Evolutionary conservation across 805 yeast genomes (phyloP).

Genomic region (Torulaspora delbrueckii): DNA sequence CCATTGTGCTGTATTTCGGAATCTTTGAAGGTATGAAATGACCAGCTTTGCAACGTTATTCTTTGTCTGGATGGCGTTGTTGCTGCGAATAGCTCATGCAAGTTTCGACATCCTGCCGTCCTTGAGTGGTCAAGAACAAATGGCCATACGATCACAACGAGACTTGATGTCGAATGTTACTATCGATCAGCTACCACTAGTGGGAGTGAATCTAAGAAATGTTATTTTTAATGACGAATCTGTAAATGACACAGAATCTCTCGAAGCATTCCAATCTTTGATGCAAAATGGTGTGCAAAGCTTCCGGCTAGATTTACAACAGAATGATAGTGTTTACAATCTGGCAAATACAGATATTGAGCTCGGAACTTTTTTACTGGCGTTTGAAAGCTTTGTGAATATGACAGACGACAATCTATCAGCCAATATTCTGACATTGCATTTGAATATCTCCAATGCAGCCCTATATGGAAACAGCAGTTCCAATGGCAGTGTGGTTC

Average conservation of each 20-base stretch:
- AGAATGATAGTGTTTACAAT: conserved; percentile 41
- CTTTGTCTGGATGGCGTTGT: conserved; percentile 1
- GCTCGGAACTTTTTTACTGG: conserved; percentile 27
- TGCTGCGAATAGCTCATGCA: conserved; percentile 3
- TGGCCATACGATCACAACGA: conserved; percentile 44
- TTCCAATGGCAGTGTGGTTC: conserved; percentile 18
- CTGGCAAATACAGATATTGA: conserved; percentile 19
- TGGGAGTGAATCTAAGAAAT: conserved; percentile 39
- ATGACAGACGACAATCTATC: conserved; percentile 44
- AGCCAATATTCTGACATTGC: conserved; percentile 41
- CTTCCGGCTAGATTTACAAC: conserved; percentile 51
- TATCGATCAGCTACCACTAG: conserved; percentile 37
- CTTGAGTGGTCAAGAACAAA: conserved; percentile 29
- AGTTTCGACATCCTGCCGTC: conserved; percentile 16
- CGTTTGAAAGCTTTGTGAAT: conserved; percentile 35
- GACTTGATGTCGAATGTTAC: conserved; percentile 41
- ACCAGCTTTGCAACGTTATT: not conserved
- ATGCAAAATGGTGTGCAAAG: conserved; percentile 44
- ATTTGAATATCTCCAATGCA: conserved; percentile 34
- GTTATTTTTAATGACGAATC: conserved; percentile 27
- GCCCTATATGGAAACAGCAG: conserved; percentile 3
- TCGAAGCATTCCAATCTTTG: conserved; percentile 30
- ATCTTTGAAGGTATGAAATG: conserved; percentile 2
- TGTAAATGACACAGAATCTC: conserved; percentile 34
- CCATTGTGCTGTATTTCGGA: not conserved